phyloP scores from a whole-genome alignment of 2,329 filamentous ascomycete genomes.

The Aspergillus ibericus region DNA sequence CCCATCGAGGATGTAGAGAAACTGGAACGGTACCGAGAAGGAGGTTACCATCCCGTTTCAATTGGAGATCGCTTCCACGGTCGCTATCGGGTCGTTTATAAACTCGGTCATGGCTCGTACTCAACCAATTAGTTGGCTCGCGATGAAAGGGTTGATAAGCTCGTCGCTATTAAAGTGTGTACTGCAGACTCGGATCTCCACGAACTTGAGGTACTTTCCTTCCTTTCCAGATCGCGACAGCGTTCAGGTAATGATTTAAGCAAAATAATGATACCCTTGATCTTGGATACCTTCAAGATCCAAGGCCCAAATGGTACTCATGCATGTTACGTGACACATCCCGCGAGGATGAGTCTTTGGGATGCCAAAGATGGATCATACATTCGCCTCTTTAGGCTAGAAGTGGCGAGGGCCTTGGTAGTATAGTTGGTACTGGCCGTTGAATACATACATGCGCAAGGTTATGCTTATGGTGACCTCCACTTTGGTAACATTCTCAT shows the following conservation, averaged over 20 bases:
- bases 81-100: conserved; percentile 42
- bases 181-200: conserved; percentile 22
- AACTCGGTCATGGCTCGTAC: conserved; percentile 42
- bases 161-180: conserved; percentile 31
- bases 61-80: conserved; percentile 30
- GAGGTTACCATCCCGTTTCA: conserved; percentile 31
- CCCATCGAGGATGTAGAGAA: conserved; percentile 6
- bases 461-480: conserved; percentile 30
- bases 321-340: conserved; percentile 9
- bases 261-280: conserved; percentile 6
- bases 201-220: conserved; percentile 3
- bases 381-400: conserved; percentile 14
- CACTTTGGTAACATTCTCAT: conserved; percentile 29
- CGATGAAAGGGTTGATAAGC: conserved; percentile 22
- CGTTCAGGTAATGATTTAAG: neutral
- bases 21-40: conserved; percentile 19
- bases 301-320: conserved; percentile 14
- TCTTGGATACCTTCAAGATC: conserved; percentile 11
- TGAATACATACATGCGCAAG: conserved; percentile 28
- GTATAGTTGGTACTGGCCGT: conserved; percentile 23
- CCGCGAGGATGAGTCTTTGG: conserved; percentile 13
- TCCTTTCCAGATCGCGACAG: neutral
- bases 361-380: conserved; percentile 9
- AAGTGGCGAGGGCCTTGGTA: conserved; percentile 18
- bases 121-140: conserved; percentile 35